A percentile compares a stretch with the other conserved stretches of the same genome.
phyloP scores from a whole-genome alignment of 768 basidiomycete genomes.

The Podaxis sp. region DNA sequence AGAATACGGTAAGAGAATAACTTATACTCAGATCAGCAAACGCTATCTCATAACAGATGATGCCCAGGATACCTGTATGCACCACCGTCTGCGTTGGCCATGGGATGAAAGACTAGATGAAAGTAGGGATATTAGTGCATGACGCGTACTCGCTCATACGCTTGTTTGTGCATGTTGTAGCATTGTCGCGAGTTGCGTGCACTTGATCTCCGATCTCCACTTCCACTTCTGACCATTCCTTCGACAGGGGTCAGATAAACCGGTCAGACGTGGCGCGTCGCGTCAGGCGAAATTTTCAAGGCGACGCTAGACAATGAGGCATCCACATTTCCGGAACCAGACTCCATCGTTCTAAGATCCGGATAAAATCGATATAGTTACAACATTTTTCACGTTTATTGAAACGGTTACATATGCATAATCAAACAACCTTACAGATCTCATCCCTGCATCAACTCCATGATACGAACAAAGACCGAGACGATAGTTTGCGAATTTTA shows the following conservation, averaged over 20 bases:
- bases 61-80: conserved; percentile 60
- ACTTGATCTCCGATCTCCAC: conserved; percentile 3
- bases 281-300: neutral
- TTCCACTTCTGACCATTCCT: neutral
- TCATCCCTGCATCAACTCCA: conserved; percentile 8
- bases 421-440: conserved; percentile 1
- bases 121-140: conserved; percentile 22
- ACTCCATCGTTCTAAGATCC: neutral
- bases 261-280: neutral
- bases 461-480: conserved; percentile 14
- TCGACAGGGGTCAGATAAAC: neutral
- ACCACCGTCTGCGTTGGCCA: conserved; percentile 83
- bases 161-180: conserved; percentile 19
- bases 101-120: conserved; percentile 32
- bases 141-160: conserved; percentile 18
- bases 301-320: neutral
- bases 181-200: neutral
- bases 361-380: neutral
- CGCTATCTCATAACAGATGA: conserved; percentile 12
- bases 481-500: conserved; percentile 23
- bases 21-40: conserved; percentile 38
- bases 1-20: conserved; percentile 99
- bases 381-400: neutral
- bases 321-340: neutral
- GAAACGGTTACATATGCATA: conserved; percentile 6